These are phyloP conservation scores for Emydomyces testavorans DNA, from an alignment of 2,329 filamentous ascomycete species.

Conservation along the genomic window DNA sequence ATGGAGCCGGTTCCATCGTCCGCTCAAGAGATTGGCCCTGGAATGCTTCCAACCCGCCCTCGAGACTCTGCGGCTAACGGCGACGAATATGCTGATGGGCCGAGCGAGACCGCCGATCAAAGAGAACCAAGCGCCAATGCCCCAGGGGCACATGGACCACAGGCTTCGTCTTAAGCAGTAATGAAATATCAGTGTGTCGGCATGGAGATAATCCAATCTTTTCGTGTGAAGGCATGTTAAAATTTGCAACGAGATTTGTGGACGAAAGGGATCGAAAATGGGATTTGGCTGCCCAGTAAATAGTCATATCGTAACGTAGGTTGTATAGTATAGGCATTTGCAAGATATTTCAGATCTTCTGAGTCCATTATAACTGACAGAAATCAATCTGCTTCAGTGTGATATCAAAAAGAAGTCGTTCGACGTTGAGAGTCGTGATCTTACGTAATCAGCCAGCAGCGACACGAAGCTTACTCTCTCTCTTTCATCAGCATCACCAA, in stretches of 20 bases:
- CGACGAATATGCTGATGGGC: conserved; percentile 1
- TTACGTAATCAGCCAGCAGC: conserved; percentile 9
- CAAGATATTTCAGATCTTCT: no score
- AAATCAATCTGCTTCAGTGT: no score
- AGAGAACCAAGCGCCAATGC: not conserved
- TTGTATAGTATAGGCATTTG: no score
- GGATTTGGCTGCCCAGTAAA: no score
- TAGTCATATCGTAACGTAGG: no score
- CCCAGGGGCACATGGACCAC: not conserved
- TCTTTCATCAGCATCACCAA: not conserved
- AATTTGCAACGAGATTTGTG: no score
- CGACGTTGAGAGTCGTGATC: not conserved
- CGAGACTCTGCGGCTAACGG: not conserved
- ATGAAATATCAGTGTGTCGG: not conserved
- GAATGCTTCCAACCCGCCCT: not conserved
- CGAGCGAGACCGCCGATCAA: conserved; percentile 4
- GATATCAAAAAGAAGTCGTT: no score
- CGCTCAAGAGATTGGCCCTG: conserved; percentile 1
- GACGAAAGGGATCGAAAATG: no score
- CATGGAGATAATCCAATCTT: not conserved
- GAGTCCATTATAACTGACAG: no score
- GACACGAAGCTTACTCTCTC: conserved; percentile 3
- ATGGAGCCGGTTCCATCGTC: conserved; percentile 41
- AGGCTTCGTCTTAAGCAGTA: conserved; percentile 8
- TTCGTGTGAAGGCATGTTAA: not conserved